Percentiles rank a stretch among this genome's conserved stretches.
Conservation (phyloP, 805 yeast genomes). For the Candida namnaoensis region DNA sequence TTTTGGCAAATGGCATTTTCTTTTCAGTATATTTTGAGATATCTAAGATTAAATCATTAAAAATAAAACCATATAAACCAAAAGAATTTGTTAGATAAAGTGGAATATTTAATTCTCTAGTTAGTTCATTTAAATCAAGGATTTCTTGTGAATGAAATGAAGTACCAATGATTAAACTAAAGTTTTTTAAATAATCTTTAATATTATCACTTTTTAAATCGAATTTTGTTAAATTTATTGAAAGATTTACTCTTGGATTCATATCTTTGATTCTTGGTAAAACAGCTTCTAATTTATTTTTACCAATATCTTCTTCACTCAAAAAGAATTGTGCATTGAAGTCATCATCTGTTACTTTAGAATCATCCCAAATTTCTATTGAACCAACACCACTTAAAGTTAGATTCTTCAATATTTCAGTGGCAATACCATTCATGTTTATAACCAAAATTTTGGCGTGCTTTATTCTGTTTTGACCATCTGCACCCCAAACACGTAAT, state of each 20-base stretch:
- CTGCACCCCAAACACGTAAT: constrained; percentile 92
- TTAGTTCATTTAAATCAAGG: constrained; percentile 37
- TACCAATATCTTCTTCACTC: constrained; percentile 46
- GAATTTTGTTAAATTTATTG: constrained; percentile 27
- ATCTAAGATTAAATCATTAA: constrained; percentile 69
- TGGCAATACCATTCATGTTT: constrained; percentile 69
- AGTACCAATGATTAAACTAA: constrained; percentile 70
- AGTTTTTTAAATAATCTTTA: constrained; percentile 35
- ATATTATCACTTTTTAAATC: constrained; percentile 10
- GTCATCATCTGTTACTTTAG: constrained; percentile 49
- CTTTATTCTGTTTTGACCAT: constrained; percentile 73
- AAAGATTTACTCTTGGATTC: constrained; percentile 68
- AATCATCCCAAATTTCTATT: constrained; percentile 58
- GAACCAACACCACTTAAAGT: constrained; percentile 85
- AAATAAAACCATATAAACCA: constrained; percentile 79
- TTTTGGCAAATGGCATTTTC: constrained; percentile 38
- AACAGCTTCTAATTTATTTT: constrained; percentile 45
- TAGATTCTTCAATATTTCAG: constrained; percentile 76
- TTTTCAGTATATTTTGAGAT: constrained; percentile 44
- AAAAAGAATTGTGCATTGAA: constrained; percentile 71
- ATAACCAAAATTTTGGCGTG: constrained; percentile 64
- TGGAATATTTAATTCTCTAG: constrained; percentile 53
- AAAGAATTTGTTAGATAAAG: constrained; percentile 60
- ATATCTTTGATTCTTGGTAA: constrained; percentile 53
- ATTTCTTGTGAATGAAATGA: constrained; percentile 40